phyloP scores from a whole-genome alignment of 1,284 basidiomycete genomes.

The Termitomyces sp. region DNA sequence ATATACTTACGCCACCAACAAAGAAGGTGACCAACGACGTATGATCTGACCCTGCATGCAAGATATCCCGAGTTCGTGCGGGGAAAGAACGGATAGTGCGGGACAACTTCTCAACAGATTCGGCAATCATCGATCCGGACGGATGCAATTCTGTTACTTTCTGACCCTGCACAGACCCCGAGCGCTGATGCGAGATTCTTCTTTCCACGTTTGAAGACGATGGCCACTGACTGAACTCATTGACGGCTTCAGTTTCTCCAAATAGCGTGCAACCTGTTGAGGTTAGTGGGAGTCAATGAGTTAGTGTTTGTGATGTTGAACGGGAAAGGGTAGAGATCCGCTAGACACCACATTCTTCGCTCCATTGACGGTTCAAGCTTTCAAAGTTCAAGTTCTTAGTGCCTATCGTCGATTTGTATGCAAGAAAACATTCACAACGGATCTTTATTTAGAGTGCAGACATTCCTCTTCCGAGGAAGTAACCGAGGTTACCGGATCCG shows the following conservation, averaged over 20 bases:
- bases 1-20: not conserved
- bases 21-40: not conserved
- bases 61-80: not conserved
- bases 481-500: not conserved
- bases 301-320: not conserved
- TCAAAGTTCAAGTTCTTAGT: not conserved
- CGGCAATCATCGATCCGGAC: constrained; percentile 1
- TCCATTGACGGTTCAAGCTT: not conserved
- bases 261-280: not conserved
- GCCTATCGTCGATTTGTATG: not conserved
- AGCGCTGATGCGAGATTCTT: not conserved
- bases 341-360: not conserved
- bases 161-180: not conserved
- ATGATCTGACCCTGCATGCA: constrained; percentile 2
- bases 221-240: not conserved
- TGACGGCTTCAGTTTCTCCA: not conserved
- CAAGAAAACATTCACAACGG: not conserved
- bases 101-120: not conserved
- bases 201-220: not conserved
- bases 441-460: not conserved
- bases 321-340: not conserved
- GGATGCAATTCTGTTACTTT: not conserved
- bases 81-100: not conserved
- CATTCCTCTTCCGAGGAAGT: not conserved
- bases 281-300: too few relatives aligned